These are phyloP conservation scores for Aspergillus nidulans DNA, from an alignment of 495 filamentous ascomycete species.

Conservation along the genomic window DNA sequence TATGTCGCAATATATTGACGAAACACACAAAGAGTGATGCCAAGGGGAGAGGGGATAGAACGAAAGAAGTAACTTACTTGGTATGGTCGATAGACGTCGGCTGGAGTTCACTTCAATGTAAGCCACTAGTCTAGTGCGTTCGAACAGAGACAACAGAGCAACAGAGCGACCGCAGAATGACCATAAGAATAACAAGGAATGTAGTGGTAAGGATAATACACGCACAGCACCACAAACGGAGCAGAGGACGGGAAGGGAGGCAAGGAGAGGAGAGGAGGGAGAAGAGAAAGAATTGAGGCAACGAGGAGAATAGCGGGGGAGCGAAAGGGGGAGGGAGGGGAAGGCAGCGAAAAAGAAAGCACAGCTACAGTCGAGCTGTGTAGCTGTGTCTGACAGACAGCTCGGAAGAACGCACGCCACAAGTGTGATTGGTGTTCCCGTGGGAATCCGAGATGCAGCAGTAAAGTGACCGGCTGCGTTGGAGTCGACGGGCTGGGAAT, in stretches of 20 bases:
- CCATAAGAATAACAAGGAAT: slow-evolving; percentile 17
- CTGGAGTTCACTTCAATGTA: slow-evolving; percentile 26
- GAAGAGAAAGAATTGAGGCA: slow-evolving; percentile 14
- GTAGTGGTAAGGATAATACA: slow-evolving; percentile 13
- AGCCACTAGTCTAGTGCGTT: slow-evolving; percentile 15
- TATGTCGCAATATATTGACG: not conserved
- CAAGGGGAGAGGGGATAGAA: slow-evolving; percentile 3
- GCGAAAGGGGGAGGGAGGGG: slow-evolving; percentile 19
- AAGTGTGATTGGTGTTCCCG: slow-evolving; percentile 22
- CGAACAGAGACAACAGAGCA: slow-evolving; percentile 12
- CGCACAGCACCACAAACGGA: slow-evolving; percentile 2
- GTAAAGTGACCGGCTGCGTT: not conserved
- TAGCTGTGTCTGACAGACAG: slow-evolving; percentile 16
- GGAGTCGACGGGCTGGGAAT: not conserved
- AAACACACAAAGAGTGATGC: not conserved
- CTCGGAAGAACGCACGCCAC: slow-evolving; percentile 14
- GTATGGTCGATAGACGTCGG: slow-evolving; percentile 54
- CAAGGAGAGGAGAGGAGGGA: slow-evolving; percentile 10
- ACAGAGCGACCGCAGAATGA: slow-evolving; percentile 16
- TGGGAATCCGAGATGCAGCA: slow-evolving; percentile 16
- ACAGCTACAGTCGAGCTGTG: slow-evolving; percentile 13
- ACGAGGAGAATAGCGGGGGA: slow-evolving; percentile 23
- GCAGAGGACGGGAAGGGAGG: slow-evolving; percentile 13
- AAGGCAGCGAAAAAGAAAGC: slow-evolving; percentile 10
- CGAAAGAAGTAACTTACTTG: slow-evolving; percentile 42